These are phyloP conservation scores for Brettanomyces sp. DNA, from an alignment of 805 yeast species.

Conservation along the genomic window DNA sequence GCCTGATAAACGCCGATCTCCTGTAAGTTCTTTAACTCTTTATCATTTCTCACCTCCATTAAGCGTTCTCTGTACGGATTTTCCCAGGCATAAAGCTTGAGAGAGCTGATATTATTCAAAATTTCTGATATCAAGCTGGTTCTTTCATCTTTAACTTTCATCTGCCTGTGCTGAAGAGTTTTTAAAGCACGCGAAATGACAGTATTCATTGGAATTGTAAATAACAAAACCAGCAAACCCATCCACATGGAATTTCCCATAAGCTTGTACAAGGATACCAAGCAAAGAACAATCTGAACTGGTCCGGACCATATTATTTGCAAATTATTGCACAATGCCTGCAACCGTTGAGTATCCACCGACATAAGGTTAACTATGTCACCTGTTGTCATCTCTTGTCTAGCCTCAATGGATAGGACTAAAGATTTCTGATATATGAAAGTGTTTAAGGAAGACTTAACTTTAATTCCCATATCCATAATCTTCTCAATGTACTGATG, in stretches of 20 bases:
- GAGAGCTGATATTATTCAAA: conserved; percentile 77
- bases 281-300: conserved; percentile 68
- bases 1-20: conserved; percentile 65
- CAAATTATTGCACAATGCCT: conserved; percentile 65
- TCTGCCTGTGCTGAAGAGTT: conserved; percentile 66
- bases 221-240: conserved; percentile 67
- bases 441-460: conserved; percentile 57
- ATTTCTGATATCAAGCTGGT: conserved; percentile 79
- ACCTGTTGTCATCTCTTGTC: conserved; percentile 66
- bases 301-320: conserved; percentile 87
- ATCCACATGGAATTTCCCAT: conserved; percentile 88
- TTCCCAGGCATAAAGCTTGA: conserved; percentile 93
- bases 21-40: conserved; percentile 65
- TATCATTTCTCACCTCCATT: conserved; percentile 72
- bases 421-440: conserved; percentile 57
- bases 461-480: conserved; percentile 65
- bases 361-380: conserved; percentile 89
- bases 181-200: conserved; percentile 55
- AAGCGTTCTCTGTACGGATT: conserved; percentile 64
- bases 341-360: conserved; percentile 79
- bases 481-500: conserved; percentile 69
- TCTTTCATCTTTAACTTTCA: conserved; percentile 83
- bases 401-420: conserved; percentile 57
- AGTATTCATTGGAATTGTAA: conserved; percentile 73
- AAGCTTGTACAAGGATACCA: conserved; percentile 56